Base-by-base conservation (phyloP, 345 rosid genomes). In the Adansonia digitata region DNA sequence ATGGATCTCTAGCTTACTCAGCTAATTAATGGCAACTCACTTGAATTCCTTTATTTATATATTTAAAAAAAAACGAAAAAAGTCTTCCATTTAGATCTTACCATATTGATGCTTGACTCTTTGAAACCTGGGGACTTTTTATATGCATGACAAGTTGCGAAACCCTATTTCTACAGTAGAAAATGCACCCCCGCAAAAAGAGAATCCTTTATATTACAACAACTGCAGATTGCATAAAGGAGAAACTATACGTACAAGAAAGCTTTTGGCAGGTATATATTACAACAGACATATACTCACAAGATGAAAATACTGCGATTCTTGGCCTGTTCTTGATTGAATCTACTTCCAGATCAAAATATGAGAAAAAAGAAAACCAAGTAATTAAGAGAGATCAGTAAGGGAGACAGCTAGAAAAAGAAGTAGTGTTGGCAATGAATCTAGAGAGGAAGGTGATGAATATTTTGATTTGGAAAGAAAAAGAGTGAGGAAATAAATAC, bases 401-500 rank as follows among this genome's bases (percentile, higher is more conserved):
- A 71, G 63, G 27, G 51, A 77, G 18, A 51, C 68, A 71, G 69
- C n/a, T 0, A 34, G 3, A 2, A n/a, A n/a, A 8, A 9, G 31
- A n/a, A 40, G 67, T n/a, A n/a, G n/a, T n/a, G n/a, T n/a, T n/a
- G n/a, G n/a, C n/a, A n/a, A 43, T 37, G 73, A 75, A 71, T 59
- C 46, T 59, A 73, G 76, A 60, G 75, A 24, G 27, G 18, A 57
- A 45, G 59, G 9, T 31, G 69, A 59, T 72, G n/a, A n/a, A n/a
- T n/a, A n/a, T n/a, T n/a, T n/a, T n/a, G n/a, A n/a, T n/a, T n/a
- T n/a, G n/a, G n/a, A n/a, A 45, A 43, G 73, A 4, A 56, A 48
- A 79, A 73, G 68, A 61, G 67, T 62, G 69, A 65, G 65, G 72
- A 39, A 3, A 51, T 66, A 73, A 37, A 43, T 77, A 79, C 73